Evolutionary conservation across 2,329 filamentous ascomycete genomes (phyloP).

Genomic region (Aspergillus quadrilineatus): DNA sequence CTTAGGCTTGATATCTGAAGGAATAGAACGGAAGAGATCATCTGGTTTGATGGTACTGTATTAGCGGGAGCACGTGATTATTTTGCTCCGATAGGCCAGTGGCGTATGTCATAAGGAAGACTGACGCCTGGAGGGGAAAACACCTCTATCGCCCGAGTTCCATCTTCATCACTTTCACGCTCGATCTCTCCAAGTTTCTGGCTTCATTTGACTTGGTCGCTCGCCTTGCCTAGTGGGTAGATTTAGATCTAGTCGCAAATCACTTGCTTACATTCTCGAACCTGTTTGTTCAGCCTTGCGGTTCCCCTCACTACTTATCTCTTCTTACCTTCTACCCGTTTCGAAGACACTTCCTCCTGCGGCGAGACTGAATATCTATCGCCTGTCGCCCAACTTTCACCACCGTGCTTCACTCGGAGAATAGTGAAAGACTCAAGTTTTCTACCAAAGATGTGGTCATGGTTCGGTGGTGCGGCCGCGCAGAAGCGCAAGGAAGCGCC

Average conservation of each 20-base stretch:
- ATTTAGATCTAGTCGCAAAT: background rate
- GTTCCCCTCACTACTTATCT: slow-evolving; percentile 3
- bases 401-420: background rate
- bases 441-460: slow-evolving; percentile 65
- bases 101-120: slow-evolving; percentile 36
- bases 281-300: background rate
- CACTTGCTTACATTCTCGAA: background rate
- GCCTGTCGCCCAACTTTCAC: background rate
- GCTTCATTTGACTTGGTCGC: background rate
- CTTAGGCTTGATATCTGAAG: background rate
- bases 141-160: slow-evolving; percentile 2
- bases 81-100: slow-evolving; percentile 28
- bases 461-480: slow-evolving; percentile 82
- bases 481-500: slow-evolving; percentile 89
- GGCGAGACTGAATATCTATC: background rate
- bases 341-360: slow-evolving; percentile 5
- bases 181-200: background rate
- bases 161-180: slow-evolving; percentile 2
- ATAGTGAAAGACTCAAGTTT: background rate
- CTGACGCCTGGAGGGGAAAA: slow-evolving; percentile 28
- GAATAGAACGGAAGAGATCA: background rate
- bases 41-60: background rate
- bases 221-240: background rate
- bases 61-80: slow-evolving; percentile 32
- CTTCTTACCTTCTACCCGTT: slow-evolving; percentile 8